Evolutionary conservation across 441 rosid species (phyloP), one percentile per base, ranked within the genome.

Genomic region (Breynia disticha): DNA sequence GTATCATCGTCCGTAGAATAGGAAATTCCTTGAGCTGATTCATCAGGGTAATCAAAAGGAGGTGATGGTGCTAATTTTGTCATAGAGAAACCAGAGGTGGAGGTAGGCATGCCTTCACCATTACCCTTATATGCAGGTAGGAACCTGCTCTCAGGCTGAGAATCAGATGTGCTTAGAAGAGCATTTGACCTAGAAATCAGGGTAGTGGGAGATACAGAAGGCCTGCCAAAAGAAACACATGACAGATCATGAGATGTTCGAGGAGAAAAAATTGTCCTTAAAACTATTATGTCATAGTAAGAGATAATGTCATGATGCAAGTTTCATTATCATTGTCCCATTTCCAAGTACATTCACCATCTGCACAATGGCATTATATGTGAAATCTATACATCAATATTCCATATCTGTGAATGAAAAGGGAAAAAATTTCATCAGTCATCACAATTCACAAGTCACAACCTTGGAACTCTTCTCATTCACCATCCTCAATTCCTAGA

Each of bases 51-150:
- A 67, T 68, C 49, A 55, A 50, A 59, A 74, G 85, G 67, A 55
- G 95, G 89, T 58, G 89, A 79, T 74, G 93, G 82, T 46, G 90
- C 69, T 79, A 90, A 70, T 73, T 84, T 83, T 44, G 83, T 55
- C 63, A 70, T 81, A 38, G 79, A 47, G 50, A 67, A 74, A 63
- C 48, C 48, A 59, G 58, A 41, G 41, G 61, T 63, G 73, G 72
- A 74, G 55, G 52, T 58, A 5, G 60, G 57, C 56, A 61, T 63
- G 59, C 66, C 49, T 65, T 73, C 76, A 45, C 41, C 61, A 59
- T 57, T 56, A 55, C 53, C 48, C 62, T 21, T 57, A 19, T 52
- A 57, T n/a, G 48, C 62, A 65, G 77, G 61, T 52, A 55, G 55
- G 52, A 56, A 59, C 41, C 67, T 67, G 61, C 75, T 73, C 54